Evolutionary conservation across 2,329 filamentous ascomycete species (phyloP), one percentile per base, ranked within the genome.

Genomic region (Trichoderma semiorbis): DNA sequence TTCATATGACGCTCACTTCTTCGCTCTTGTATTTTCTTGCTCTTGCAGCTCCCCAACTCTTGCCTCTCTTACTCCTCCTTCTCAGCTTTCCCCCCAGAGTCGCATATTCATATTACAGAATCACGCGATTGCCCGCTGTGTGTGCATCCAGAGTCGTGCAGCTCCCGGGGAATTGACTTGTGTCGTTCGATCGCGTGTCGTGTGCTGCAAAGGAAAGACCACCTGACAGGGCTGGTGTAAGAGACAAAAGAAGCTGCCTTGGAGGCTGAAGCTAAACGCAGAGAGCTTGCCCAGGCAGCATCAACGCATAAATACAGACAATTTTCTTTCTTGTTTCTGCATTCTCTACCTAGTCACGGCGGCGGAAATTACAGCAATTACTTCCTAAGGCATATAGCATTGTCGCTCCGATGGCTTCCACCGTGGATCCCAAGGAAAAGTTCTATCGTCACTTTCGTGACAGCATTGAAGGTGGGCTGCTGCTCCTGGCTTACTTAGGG

Each of bases 371-470:
- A 43, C 36, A 39, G n/a, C 28, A 70, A 18, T 30, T 34, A 11
- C 10, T 50, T 21, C n/a, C 10, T 18, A n/a, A 50, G 32, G 18
- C 10, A 16, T 28, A 24, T 39, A 14, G 30, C 16, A 39, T 62
- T 53, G 30, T 53, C 47, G 16, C 53, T 30, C 28, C 24, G 16
- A 30, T 24, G 34, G 21, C 30, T 30, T 60, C 60, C 3, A 61
- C 24, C 36, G 82, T 82, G 81, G 80, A 83, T 72, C 78, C 80
- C 71, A 96, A 94, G 75, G 91, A 95, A 78, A 89, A 89, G 47
- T 97, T 97, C 84, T 95, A 95, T 80, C 89, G 90, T 76, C 92
- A 94, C 79, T 97, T 97, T 78, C 91, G 93, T 75, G 87, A 90
- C 76, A 91, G 93, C 80, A 89, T 92, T 66, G 89, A 89, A 61